Evolutionary conservation across 164 flowering plant genomes (phyloP), one percentile per base, ranked within the genome.

Genomic region (Vitis rupestris): DNA sequence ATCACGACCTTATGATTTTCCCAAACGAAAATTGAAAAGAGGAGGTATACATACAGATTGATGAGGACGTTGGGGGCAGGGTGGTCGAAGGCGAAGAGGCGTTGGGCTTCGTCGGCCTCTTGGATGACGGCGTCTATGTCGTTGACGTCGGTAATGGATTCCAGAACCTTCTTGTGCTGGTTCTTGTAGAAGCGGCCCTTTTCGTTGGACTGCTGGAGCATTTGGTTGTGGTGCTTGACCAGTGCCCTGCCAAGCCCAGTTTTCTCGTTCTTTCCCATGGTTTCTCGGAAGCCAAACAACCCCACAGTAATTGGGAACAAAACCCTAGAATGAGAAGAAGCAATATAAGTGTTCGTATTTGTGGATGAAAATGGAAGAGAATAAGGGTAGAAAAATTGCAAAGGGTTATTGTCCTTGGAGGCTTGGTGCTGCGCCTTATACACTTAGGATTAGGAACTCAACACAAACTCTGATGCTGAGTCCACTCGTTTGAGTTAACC

Each of bases 221-320:
- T 86, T 50, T 91, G 93, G 74, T 91, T 91, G 67, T 93, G 97
- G 64, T 95, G 93, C 90, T 81, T 95, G 83, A 95, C 98, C 72
- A 95, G 81, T 11, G 98, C 84, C 70, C 99, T 78, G 3, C 99
- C 97, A 2, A 92, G 70, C 58, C 72, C 86, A 8, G 86, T 76
- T 76, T 91, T 93, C 64, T 89, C 97, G 70, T 76, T 86, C 82
- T 88, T 92, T 79, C 85, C 90, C 92, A 85, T 89, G 44, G 44
- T 37, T 37, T 37, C 44, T 37, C 7, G 5, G 5, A 37, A 3
- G 7, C 44, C 44, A 37, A 37, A 37, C 44, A 31, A 37, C 5
- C 44, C 44, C 6, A 37, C 44, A 37, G 44, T 3, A 37, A 37
- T 37, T 37, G 44, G 44, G 4, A 6, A 6, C 4, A 4, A 37